Base-by-base conservation (phyloP, 306 rosid species). In the Corylus heterophylla region DNA sequence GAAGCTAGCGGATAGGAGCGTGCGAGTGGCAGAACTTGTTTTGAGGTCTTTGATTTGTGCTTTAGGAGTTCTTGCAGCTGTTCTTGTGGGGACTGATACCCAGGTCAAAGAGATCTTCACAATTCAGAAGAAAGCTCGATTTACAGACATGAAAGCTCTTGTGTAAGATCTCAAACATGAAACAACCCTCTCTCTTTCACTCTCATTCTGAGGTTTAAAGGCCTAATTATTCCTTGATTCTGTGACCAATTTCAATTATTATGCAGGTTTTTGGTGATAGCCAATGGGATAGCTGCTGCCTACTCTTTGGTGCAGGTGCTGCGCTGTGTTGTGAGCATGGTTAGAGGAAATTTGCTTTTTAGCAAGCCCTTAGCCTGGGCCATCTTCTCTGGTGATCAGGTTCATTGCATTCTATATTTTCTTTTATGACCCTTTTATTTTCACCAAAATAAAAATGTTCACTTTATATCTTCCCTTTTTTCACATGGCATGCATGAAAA, bases 361-460 rank as follows among this genome's bases (percentile, higher is more conserved):
- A 91, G 77, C 87, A 95, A 92, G 79, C 91, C 97, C 69, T 81
- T 89, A 70, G 97, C 98, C 83, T 95, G 97, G 98, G 61, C 78
- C 35, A 91, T 89, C 73, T 95, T 95, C 88, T 89, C 98, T 22
- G 89, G 78, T 78, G 97, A 95, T 82, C 98, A 95, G 98, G 98
- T 90, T 85, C 69, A 54, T 55, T 73, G 56, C 22, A 48, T 59
- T 58, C 72, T 37, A 0, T 18, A 16, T 8, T 17, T 31, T 13
- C 35, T 64, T 16, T 67, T n/a, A 66, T 18, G 14, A 67, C 12
- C 51, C 72, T 22, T 22, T 59, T 59, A 22, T 5, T 11, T 17
- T 17, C 1, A 42, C 10, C 51, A 42, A 18, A 42, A 39, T 11
- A 67, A 67, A 67, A 44, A 4, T 68, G 14, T 39, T 14, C 72